phyloP scores from a whole-genome alignment of 2,329 filamentous ascomycete species.

The Zymoseptoria tritici region DNA sequence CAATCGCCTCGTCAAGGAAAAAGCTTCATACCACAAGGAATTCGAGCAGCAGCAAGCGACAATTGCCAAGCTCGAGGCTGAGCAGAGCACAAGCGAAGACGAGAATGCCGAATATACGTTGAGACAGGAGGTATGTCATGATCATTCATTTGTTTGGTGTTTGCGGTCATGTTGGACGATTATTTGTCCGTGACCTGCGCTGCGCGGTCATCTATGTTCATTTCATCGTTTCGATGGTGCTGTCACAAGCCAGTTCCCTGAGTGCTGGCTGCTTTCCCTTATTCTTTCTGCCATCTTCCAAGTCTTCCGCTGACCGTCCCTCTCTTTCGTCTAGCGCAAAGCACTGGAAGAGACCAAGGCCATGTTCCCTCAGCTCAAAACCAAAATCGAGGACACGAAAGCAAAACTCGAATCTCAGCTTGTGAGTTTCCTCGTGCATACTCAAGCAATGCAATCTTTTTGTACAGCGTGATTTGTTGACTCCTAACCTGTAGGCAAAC shows the following conservation, averaged over 20 bases:
- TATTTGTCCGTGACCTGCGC: background rate
- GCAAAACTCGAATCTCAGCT: slow-evolving; percentile 69
- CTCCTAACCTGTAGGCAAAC: background rate
- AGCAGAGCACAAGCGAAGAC: slow-evolving; percentile 41
- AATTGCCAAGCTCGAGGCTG: slow-evolving; percentile 58
- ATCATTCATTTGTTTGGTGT: background rate
- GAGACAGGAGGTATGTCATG: slow-evolving; percentile 69
- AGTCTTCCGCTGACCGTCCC: slow-evolving; percentile 4
- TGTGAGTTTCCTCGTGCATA: slow-evolving; percentile 43
- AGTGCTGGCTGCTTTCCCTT: background rate
- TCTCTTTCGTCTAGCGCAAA: slow-evolving; percentile 50
- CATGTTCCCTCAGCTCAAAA: slow-evolving; percentile 64
- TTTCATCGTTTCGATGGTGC: background rate
- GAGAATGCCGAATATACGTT: slow-evolving; percentile 71
- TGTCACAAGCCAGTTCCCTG: background rate
- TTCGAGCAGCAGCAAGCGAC: slow-evolving; percentile 65
- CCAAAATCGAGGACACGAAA: slow-evolving; percentile 65
- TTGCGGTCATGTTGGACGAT: background rate
- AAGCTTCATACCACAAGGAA: slow-evolving; percentile 83
- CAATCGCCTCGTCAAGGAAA: slow-evolving; percentile 81
- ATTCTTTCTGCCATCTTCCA: background rate
- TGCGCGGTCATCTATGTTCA: background rate
- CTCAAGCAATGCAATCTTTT: background rate
- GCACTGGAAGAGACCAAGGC: slow-evolving; percentile 82
- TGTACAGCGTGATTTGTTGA: slow-evolving; percentile 1